A percentile compares a stretch with the other conserved stretches of the same genome.
Evolutionary conservation across 2,329 filamentous ascomycete genomes (phyloP).

Genomic region (Falciphora oryzae): DNA sequence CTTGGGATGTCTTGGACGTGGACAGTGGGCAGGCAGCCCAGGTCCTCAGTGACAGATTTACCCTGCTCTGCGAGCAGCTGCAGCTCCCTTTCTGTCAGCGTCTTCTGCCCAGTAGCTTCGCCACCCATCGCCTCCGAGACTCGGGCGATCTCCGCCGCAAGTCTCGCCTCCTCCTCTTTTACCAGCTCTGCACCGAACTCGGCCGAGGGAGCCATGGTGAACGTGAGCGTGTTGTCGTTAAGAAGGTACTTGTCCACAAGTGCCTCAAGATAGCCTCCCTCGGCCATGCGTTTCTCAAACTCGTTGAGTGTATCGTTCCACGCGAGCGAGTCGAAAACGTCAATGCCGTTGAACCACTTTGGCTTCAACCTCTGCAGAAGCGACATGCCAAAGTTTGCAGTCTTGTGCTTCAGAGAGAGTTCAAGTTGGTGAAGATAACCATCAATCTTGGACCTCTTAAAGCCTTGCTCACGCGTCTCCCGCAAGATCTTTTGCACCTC

Average conservation of each 20-base stretch:
- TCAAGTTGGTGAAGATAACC: conserved; percentile 92
- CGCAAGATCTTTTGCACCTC: conserved; percentile 67
- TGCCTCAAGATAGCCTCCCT: conserved; percentile 75
- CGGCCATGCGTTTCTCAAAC: conserved; percentile 71
- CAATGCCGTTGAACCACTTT: conserved; percentile 91
- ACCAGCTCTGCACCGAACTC: conserved; percentile 69
- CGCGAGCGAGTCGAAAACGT: conserved; percentile 83
- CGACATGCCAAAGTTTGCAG: conserved; percentile 87
- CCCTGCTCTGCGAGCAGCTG: conserved; percentile 77
- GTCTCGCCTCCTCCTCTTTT: conserved; percentile 68
- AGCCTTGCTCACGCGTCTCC: conserved; percentile 67
- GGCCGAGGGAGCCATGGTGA: conserved; percentile 86
- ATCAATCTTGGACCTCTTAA: conserved; percentile 85
- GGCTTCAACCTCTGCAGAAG: conserved; percentile 84
- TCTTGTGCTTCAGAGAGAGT: conserved; percentile 92
- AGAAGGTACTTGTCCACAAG: conserved; percentile 86
- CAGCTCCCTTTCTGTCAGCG: conserved; percentile 72
- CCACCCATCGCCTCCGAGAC: conserved; percentile 63
- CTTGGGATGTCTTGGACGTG: conserved; percentile 86
- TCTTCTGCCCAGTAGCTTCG: conserved; percentile 63
- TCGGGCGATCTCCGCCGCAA: conserved; percentile 68
- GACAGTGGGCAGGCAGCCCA: conserved; percentile 83
- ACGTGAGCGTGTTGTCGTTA: conserved; percentile 79
- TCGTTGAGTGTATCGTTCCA: conserved; percentile 85
- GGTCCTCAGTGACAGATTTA: conserved; percentile 74